phyloP scores from a whole-genome alignment of 2,329 filamentous ascomycete genomes.

The Didymella sp. region DNA sequence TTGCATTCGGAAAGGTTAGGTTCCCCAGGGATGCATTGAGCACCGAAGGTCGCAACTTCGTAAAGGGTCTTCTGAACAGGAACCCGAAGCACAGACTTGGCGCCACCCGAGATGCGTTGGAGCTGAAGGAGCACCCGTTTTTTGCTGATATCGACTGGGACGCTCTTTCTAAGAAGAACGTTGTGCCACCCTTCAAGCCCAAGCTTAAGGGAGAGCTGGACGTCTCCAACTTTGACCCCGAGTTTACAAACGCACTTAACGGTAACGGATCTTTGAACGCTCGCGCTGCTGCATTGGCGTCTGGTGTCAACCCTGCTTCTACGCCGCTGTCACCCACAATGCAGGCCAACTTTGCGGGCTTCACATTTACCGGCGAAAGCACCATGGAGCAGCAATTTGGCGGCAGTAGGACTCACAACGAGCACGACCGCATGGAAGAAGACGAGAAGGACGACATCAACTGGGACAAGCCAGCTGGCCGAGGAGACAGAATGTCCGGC shows the following conservation, averaged over 20 bases:
- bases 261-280: conserved; percentile 87
- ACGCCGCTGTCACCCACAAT: conserved; percentile 94
- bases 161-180: conserved; percentile 84
- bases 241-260: conserved; percentile 94
- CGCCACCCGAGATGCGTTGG: conserved; percentile 87
- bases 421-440: conserved; percentile 55
- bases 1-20: conserved; percentile 96
- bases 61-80: conserved; percentile 94
- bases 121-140: conserved; percentile 93
- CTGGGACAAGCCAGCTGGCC: conserved; percentile 50
- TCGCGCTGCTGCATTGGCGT: conserved; percentile 83
- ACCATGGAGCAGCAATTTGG: conserved; percentile 84
- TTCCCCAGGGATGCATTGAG: conserved; percentile 95
- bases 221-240: conserved; percentile 97
- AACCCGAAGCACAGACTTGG: conserved; percentile 96
- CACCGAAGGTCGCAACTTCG: conserved; percentile 94
- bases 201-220: conserved; percentile 95
- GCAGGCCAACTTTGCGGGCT: conserved; percentile 97
- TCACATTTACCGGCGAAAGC: conserved; percentile 98
- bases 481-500: conserved; percentile 61
- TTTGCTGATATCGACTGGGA: conserved; percentile 95
- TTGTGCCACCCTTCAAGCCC: conserved; percentile 96
- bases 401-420: conserved; percentile 45
- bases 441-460: conserved; percentile 52
- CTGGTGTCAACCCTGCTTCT: conserved; percentile 80